Base-by-base conservation (phyloP, 768 basidiomycete species). In the Strobilomyces echinocephalus region DNA sequence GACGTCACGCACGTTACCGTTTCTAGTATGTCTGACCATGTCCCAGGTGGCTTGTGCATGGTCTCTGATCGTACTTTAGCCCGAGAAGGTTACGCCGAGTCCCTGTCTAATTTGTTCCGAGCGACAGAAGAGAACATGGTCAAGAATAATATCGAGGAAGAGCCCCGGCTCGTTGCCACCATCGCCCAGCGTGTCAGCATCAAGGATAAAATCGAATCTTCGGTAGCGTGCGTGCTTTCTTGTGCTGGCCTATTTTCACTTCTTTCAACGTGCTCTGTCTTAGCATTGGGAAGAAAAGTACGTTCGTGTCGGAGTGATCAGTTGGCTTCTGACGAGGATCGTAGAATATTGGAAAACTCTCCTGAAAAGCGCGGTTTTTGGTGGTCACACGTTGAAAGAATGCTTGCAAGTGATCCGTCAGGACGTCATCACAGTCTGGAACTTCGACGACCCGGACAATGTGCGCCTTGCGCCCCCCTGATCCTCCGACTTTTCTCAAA, bases 301-400 rank as follows among this genome's bases (percentile, higher is more conserved):
- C n/a, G 12, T 39, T 15, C 1, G 18, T 4, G n/a, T 10, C 1
- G 11, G 20, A 18, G 14, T 9, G 6, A 15, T 24, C 2, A 0
- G 16, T 18, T 21, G 10, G 14, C 7, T 18, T 41, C 31, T 50
- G 2, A 58, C 8, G 11, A 10, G 1, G 18, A 28, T 38, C 4
- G 8, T 20, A 60, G 60, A 36, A 16, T 60, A 60, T 9, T 61
- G 60, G 59, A 35, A 8, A 2, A 50, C 20, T 33, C 55, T 58
- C 8, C n/a, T 50, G 21, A 50, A 40, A 15, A 58, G 59, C 3
- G 38, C 50, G 8, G n/a, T 53, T 33, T 53, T 60, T 49, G 38
- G 49, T 0, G 49, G 48, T 8, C 49, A 26, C 35, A 50, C 60
- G n/a, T 38, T 62, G 20, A 11, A 33, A 4, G 38, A 54, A 42